Base-by-base conservation (phyloP, 495 filamentous ascomycete genomes). In the Friedmanniomyces simplex region DNA sequence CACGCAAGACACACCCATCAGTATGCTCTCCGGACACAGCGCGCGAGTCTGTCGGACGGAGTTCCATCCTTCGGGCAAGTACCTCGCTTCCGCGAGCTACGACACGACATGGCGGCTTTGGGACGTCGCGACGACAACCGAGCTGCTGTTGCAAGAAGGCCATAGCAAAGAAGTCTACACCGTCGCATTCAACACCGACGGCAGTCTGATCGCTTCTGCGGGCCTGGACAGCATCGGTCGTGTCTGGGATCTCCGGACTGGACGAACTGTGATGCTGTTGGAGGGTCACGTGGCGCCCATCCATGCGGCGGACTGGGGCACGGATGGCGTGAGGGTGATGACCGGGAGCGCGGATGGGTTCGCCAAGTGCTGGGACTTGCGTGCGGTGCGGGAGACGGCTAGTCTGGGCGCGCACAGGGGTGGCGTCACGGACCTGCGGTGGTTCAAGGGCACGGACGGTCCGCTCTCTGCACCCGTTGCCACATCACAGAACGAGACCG, bases 91-190 rank as follows among this genome's bases (percentile, higher is more conserved):
- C 0, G 93, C 93, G 0, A 95, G 89, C 1, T 91, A 88, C 64
- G 93, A 99, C 67, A 96, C 91, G 2, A 96, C 91, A 0, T 99
- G 93, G 93, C 82, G 93, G 24, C 71, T 99, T 55, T 99, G 94
- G 94, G 94, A 99, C 66, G 79, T 96, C 0, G 81, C 87, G 53
- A 91, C 84, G 1, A 85, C 79, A 0, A 84, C 84, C 2, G 91
- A 97, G 63, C 74, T 98, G 3, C 76, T 91, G 0, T 73, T 96
- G 2, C 94, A 97, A 73, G 93, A 99, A 74, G 93, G 94, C 3
- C 93, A 99, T 69, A 90, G 87, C 7, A 80, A 88, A 34, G 94
- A 94, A 51, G 91, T 96, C 13, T 96, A 91, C 62, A 77, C 90
- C 2, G 80, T 96, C 22, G 77, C 82, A 52, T 96, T 96, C 73